Conservation (phyloP, 2,329 filamentous ascomycete genomes). For the Fusarium algeriense region DNA sequence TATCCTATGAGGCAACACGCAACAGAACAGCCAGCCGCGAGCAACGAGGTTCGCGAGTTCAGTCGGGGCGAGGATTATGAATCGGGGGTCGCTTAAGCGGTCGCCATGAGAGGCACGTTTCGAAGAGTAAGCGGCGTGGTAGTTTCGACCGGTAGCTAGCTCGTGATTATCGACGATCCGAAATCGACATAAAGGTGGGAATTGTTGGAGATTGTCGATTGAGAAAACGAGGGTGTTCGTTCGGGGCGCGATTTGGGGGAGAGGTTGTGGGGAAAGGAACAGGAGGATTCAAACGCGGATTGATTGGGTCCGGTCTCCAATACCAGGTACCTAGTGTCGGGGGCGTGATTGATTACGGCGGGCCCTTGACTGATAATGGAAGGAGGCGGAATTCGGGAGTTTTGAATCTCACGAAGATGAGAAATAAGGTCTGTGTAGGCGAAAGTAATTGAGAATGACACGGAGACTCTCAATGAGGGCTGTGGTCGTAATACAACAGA, state of each 20-base stretch:
- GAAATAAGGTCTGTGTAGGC: background rate
- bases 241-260: slow-evolving; percentile 28
- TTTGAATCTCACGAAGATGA: background rate
- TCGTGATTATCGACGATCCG: background rate
- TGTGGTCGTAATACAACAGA: slow-evolving; percentile 1
- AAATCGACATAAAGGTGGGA: slow-evolving; percentile 10
- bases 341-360: slow-evolving; percentile 23
- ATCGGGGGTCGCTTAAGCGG: slow-evolving; percentile 30
- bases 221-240: slow-evolving; percentile 23
- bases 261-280: slow-evolving; percentile 27
- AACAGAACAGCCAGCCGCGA: slow-evolving; percentile 47
- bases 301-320: slow-evolving; percentile 5
- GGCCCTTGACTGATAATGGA: slow-evolving; percentile 22
- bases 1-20: slow-evolving; percentile 33
- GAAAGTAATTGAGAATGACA: background rate
- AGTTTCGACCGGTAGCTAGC: slow-evolving; percentile 5
- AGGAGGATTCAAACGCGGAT: slow-evolving; percentile 29
- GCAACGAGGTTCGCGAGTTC: slow-evolving; percentile 40
- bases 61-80: background rate
- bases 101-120: slow-evolving; percentile 38
- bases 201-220: background rate
- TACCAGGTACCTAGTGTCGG: slow-evolving; percentile 1
- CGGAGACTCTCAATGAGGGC: background rate
- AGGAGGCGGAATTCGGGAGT: slow-evolving; percentile 15
- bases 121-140: background rate